These are phyloP conservation scores for Phytophthora pseudosyringae DNA, from an alignment of 352 stramenopile genomes.

Conservation along the genomic window DNA sequence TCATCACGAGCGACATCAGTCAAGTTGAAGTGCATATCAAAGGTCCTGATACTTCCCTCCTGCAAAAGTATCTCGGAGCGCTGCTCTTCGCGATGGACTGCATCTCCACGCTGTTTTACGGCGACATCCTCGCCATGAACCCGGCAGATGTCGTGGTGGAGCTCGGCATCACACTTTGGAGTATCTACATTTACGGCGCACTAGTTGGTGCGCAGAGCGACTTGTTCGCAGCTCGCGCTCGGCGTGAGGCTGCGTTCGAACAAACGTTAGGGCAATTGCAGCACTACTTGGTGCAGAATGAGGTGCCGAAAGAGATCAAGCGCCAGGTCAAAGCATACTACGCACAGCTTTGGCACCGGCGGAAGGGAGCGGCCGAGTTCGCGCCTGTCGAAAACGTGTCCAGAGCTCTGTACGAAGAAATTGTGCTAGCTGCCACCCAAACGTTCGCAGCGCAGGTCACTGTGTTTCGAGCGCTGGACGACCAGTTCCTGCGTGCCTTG, in stretches of 20 bases:
- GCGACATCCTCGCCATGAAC: constrained; percentile 76
- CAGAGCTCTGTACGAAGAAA: constrained; percentile 58
- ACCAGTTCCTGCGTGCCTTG: constrained; percentile 63
- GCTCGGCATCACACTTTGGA: constrained; percentile 60
- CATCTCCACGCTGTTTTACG: constrained; percentile 77
- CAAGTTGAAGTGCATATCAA: too few relatives aligned
- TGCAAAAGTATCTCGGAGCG: constrained; percentile 5
- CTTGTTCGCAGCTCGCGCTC: constrained; percentile 51
- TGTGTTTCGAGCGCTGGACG: constrained; percentile 58
- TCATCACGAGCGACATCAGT: too few relatives aligned
- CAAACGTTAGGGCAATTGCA: constrained; percentile 70
- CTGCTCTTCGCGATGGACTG: constrained; percentile 70
- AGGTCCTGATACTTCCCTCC: too few relatives aligned
- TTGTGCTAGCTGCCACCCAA: constrained; percentile 56
- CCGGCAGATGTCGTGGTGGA: constrained; percentile 63
- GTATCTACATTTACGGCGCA: constrained; percentile 78
- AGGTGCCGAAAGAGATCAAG: constrained; percentile 68
- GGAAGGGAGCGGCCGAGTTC: constrained; percentile 63
- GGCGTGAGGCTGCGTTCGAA: constrained; percentile 63
- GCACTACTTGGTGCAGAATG: constrained; percentile 75
- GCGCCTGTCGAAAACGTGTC: constrained; percentile 55
- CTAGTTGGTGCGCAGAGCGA: constrained; percentile 67
- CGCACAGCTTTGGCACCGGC: constrained; percentile 59
- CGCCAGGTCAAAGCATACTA: constrained; percentile 81
- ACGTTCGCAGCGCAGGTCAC: constrained; percentile 57